Base-by-base conservation (phyloP, 2,329 filamentous ascomycete species). In the Aspergillus persii region DNA sequence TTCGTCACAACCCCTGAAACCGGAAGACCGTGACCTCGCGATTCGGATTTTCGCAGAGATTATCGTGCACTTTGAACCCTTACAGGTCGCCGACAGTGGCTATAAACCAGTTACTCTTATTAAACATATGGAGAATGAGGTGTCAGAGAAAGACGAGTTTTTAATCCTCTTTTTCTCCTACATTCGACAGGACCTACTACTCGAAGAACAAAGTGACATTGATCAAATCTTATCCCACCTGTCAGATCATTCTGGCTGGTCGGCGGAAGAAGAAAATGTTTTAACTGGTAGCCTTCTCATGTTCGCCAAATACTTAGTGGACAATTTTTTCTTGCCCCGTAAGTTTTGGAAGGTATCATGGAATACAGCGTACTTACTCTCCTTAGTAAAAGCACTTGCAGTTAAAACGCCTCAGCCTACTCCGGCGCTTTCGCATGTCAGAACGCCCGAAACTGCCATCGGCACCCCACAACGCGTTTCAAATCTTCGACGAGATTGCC, bases 41-140 rank as follows among this genome's bases (percentile, higher is more conserved):
- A 61, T 59, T 9, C 49, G 54, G 48, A 33, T 63, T 50, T 66
- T 64, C 48, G 56, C 51, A 18, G 47, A 55, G 9, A 51, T 64
- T 31, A 58, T 63, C 54, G 33, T 57, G 44, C 56, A 61, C 18
- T 61, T 56, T 50, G 62, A 66, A 58, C 51, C 56, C 49, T 57
- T 53, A 39, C 58, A 63, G 50, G n/a, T 23, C 33, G 33, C 54
- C 31, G 26, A 58, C 4, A 53, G 36, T 15, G 58, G 58, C n/a
- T 63, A 60, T 46, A 66, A 66, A 59, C 56, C 58, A 49, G 39
- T 66, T 41, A 61, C 63, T 46, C 59, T 66, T 29, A 54, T 66
- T 27, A 58, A 58, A 36, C 53, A 63, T 29, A 61, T 60, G 51
- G 60, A 61, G 31, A 48, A 60, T 29, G 54, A 58, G 39, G 60